Base-by-base conservation (phyloP, 805 yeast species). In the Candida loeiensis region DNA sequence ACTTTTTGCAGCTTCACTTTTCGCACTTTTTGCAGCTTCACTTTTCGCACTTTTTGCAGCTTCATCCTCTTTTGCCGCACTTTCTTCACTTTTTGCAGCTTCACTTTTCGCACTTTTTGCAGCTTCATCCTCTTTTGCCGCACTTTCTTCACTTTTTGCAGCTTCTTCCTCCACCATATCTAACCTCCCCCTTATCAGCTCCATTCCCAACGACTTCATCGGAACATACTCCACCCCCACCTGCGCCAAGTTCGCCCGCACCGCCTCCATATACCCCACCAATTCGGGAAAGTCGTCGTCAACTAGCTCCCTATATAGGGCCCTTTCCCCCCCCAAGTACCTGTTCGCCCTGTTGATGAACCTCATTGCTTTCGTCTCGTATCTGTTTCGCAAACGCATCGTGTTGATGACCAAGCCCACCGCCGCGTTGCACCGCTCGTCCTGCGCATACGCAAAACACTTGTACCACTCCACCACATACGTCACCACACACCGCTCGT, bases 401-500 rank as follows among this genome's bases (percentile, higher is more conserved):
- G 58, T 46, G 13, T 38, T 21, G 20, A 37, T 32, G 14, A 44
- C 30, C 27, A 47, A 30, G 4, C 28, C 39, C 9, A 46, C 36
- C 16, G 41, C 31, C 11, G 29, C 40, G 31, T 46, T 41, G 35
- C 31, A 43, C n/a, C 28, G 15, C 15, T 15, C 12, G 28, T 34
- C 32, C 3, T 36, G 25, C 13, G 16, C 20, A 13, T 25, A 17
- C 12, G 34, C 68, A 44, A 66, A 63, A 18, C 44, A 46, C 40
- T 75, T 77, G 57, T 69, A 79, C 79, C 82, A 76, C 49, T 79
- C 75, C 11, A 81, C 71, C 8, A 80, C 56, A 51, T 77, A 80
- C 13, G 81, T 71, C 47, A 80, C 67, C 12, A 81, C 64, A 29
- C 80, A 70, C 46, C 76, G 72, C 46, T 81, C 87, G 46, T 81